Evolutionary conservation across 805 yeast species (phyloP).

Genomic region (Debaryomyces hansenii): DNA sequence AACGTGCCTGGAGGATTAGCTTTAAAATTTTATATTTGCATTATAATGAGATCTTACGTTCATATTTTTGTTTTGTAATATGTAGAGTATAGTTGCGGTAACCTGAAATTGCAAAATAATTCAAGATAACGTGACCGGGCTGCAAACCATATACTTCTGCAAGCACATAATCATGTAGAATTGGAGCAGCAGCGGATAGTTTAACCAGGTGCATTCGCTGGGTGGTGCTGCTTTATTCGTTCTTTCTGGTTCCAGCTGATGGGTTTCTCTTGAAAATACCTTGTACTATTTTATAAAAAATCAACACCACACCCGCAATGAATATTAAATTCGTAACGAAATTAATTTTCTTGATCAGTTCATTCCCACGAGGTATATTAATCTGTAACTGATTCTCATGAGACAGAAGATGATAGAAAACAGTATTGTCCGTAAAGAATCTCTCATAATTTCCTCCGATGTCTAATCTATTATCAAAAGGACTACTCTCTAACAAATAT

Average conservation of each 20-base stretch:
- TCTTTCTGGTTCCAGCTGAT: background rate
- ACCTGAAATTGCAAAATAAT: background rate
- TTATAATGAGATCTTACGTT: background rate
- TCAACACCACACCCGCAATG: conserved; percentile 4
- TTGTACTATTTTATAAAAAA: conserved; percentile 5
- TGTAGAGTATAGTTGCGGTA: background rate
- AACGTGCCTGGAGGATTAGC: background rate
- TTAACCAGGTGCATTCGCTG: background rate
- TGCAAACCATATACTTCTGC: no score
- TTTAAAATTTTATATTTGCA: background rate
- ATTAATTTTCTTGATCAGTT: conserved; percentile 1
- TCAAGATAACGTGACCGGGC: no score
- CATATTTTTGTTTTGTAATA: background rate
- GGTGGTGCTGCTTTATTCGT: background rate
- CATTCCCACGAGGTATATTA: conserved; percentile 3
- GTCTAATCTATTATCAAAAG: conserved; percentile 29
- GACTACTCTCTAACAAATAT: conserved; percentile 30
- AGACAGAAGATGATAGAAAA: conserved; percentile 31
- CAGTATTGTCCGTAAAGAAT: conserved; percentile 40
- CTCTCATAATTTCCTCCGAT: conserved; percentile 36
- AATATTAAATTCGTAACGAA: background rate
- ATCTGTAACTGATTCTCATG: background rate
- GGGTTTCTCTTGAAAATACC: background rate
- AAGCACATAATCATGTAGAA: no score
- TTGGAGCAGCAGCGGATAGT: no score